Evolutionary conservation across 2,329 filamentous ascomycete genomes (phyloP), one percentile per base, ranked within the genome.

Genomic region (Trichoderma gracile): DNA sequence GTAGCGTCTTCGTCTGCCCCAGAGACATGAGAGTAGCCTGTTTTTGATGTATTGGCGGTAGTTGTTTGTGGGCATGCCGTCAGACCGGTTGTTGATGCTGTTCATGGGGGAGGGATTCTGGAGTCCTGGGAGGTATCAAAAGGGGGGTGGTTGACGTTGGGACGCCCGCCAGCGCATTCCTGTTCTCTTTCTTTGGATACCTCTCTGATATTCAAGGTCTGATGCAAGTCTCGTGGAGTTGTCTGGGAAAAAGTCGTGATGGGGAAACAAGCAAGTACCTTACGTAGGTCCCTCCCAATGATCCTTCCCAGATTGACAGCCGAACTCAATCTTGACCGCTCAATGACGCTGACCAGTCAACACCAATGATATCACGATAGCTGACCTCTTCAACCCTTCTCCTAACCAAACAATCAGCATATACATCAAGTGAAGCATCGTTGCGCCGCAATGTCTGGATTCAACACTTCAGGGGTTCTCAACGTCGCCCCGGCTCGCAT

Each of bases 381-480:
- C 25, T 21, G 9, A 9, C 19, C 27, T 4, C 33, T 59, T 50
- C 17, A 19, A 25, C 15, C 17, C 12, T 45, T 21, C 9, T 12
- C 7, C 14, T 5, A 5, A 27, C 33, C 6, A 3, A 4, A 14
- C n/a, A 1, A 14, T 14, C 30, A 21, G n/a, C 49, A 21, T 19
- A 23, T 12, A 38, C 55, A 40, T 12, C 25, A 19, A 19, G 5
- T 21, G 6, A 25, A 25, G 25, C 6, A 23, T 38, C 19, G 5
- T 30, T 38, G 25, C 40, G 19, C 3, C 38, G 12, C 46, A 55
- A 64, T 60, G 62, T 53, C 55, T 23, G 43, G 62, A 33, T 56
- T 63, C 23, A 55, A 56, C 53, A 63, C 43, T 17, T 63, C 60
- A 10, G 60, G 52, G 7, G 30, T 64, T 14, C 55, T 64, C 14